Percentiles rank a stretch among this genome's conserved stretches.
Conservation (phyloP, 345 rosid species). For the Trapa incisa region DNA sequence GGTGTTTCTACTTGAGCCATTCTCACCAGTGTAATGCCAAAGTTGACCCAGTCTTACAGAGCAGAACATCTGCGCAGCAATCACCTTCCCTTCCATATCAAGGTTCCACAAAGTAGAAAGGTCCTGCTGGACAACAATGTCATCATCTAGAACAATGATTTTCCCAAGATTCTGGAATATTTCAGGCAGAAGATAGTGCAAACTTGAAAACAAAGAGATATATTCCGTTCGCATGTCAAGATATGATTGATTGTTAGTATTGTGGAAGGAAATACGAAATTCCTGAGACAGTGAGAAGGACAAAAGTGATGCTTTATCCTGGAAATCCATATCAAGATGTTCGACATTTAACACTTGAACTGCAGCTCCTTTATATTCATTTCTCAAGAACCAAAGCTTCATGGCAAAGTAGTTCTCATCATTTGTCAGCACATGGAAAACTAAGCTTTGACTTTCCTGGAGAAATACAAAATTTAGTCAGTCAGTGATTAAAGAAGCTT, state of each 20-base stretch:
- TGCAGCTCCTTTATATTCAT: conserved; percentile 45
- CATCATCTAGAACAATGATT: conserved; percentile 78
- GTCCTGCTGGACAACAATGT: conserved; percentile 78
- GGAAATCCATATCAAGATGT: conserved; percentile 30
- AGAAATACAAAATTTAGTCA: conserved; percentile 39
- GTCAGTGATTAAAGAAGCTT: conserved; percentile 24
- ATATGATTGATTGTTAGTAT: conserved; percentile 20
- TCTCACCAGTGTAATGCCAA: conserved; percentile 32
- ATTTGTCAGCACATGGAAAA: conserved; percentile 88
- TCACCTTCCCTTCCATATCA: conserved; percentile 72
- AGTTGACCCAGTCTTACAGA: conserved; percentile 62
- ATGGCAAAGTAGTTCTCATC: conserved; percentile 70
- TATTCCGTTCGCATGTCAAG: conserved; percentile 47
- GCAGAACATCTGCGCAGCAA: conserved; percentile 56
- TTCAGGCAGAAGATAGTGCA: conserved; percentile 74
- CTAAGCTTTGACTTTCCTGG: conserved; percentile 72
- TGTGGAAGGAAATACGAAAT: conserved; percentile 57
- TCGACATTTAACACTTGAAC: conserved; percentile 67
- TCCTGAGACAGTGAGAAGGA: conserved; percentile 61
- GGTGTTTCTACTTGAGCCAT: conserved; percentile 24
- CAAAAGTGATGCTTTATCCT: conserved; percentile 23
- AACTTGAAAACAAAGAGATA: conserved; percentile 56
- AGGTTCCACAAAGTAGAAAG: conserved; percentile 64
- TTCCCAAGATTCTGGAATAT: conserved; percentile 53
- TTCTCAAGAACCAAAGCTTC: conserved; percentile 77